A percentile compares a stretch with the other conserved stretches of the same genome.
These are phyloP conservation scores for Sporothrix curviconia DNA, from an alignment of 2,329 filamentous ascomycete species.

Conservation along the genomic window DNA sequence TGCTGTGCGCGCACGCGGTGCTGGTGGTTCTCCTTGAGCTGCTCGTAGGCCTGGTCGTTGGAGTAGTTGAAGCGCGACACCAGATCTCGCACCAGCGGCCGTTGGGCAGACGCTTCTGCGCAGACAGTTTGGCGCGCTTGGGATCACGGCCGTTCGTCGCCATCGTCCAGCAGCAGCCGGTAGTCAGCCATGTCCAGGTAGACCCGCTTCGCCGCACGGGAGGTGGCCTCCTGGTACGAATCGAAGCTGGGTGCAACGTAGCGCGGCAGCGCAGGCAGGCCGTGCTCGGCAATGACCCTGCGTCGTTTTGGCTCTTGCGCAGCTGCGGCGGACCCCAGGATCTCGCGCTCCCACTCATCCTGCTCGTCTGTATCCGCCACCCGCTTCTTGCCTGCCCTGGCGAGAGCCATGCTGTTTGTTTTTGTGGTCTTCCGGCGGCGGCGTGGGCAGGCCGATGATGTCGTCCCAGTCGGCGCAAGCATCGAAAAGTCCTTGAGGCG, in stretches of 20 bases:
- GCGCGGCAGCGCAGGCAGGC: conserved; percentile 50
- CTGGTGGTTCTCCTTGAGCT: conserved; percentile 93
- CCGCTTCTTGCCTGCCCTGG: conserved; percentile 31
- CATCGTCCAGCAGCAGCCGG: conserved; percentile 74
- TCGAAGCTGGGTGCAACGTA: conserved; percentile 68
- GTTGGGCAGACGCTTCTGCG: conserved; percentile 58
- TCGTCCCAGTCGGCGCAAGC: conserved; percentile 82
- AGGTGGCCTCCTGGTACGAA: conserved; percentile 68
- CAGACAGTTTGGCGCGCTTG: conserved; percentile 50
- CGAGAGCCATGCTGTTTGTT: conserved; percentile 20
- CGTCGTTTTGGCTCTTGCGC: conserved; percentile 57
- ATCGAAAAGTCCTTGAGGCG: conserved; percentile 76
- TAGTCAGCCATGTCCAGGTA: conserved; percentile 84
- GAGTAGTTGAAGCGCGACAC: conserved; percentile 87
- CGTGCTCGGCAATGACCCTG: conserved; percentile 44
- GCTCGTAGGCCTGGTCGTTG: conserved; percentile 92
- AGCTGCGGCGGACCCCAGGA: conserved; percentile 37
- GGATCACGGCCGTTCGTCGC: conserved; percentile 56
- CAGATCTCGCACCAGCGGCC: conserved; percentile 64
- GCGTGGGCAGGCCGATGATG: conserved; percentile 45
- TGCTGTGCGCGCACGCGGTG: conserved; percentile 91
- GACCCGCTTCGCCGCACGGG: conserved; percentile 69
- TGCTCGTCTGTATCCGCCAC: conserved; percentile 38
- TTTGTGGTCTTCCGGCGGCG: conserved; percentile 18
- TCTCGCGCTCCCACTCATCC: conserved; percentile 59